Evolutionary conservation across 345 rosid species (phyloP).

Genomic region (Abelmoschus esculentus): DNA sequence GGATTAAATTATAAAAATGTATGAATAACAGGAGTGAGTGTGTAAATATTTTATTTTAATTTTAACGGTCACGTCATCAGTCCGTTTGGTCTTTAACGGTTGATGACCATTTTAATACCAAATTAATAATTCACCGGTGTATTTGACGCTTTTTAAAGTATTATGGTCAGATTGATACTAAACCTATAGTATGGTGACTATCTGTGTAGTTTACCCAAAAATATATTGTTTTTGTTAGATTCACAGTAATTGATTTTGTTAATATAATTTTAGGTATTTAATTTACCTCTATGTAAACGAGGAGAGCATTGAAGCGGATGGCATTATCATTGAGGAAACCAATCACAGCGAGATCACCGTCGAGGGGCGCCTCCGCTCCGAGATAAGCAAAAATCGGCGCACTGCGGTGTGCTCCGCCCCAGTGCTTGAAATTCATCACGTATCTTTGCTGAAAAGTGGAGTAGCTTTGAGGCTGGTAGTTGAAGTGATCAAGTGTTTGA

Average conservation of each 20-base stretch:
- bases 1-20: too few relatives aligned
- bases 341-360: not conserved
- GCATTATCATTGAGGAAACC: constrained; percentile 36
- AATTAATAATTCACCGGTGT: too few relatives aligned
- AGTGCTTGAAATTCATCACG: constrained; percentile 27
- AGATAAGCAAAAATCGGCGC: constrained; percentile 35
- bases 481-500: constrained; percentile 49
- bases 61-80: too few relatives aligned
- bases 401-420: constrained; percentile 29
- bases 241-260: not conserved
- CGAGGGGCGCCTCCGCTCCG: constrained; percentile 28
- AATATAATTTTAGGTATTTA: too few relatives aligned
- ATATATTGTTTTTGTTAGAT: constrained; percentile 11
- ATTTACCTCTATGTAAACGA: constrained; percentile 36
- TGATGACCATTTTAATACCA: too few relatives aligned
- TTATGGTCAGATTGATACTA: too few relatives aligned
- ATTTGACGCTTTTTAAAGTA: too few relatives aligned
- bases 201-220: too few relatives aligned
- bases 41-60: too few relatives aligned
- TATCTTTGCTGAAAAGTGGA: constrained; percentile 31
- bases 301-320: constrained; percentile 21
- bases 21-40: too few relatives aligned
- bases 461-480: constrained; percentile 35
- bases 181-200: too few relatives aligned
- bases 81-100: too few relatives aligned